Base-by-base conservation (phyloP, 768 basidiomycete genomes). In the Kwoniella dejecticola region DNA sequence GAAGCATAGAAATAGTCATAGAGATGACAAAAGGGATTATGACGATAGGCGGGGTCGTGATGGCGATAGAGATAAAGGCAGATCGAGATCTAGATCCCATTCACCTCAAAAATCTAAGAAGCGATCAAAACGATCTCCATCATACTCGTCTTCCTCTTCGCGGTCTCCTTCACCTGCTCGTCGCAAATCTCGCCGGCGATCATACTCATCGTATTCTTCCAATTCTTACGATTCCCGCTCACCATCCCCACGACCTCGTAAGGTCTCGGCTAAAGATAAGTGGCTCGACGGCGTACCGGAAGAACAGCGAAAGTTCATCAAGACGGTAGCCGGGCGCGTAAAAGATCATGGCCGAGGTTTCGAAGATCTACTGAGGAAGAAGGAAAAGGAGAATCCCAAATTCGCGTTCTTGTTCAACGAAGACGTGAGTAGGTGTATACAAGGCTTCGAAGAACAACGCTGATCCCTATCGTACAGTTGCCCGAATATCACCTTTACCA, bases 251-350 rank as follows among this genome's bases (percentile, higher is more conserved):
- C 64, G 64, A 3, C 72, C 63, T n/a, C 66, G 69, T 50, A 61
- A 67, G 24, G 42, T 44, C 31, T 53, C 36, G 23, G 60, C 57
- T 27, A 58, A 44, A 47, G 72, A 71, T 21, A 68, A 71, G 50
- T 63, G 72, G 64, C 36, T 69, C 13, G 49, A 55, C 24, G 63
- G 60, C 19, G 55, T 77, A 8, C 86, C 84, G 2, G 85, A 87
- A 24, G 88, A 91, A 15, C 89, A 89, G 4, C 89, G 92, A 57
- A 85, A 84, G 12, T 95, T 97, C 69, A 88, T 99, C 61, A 84
- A 86, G 46, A 89, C 89, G 13, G 91, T 96, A 4, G 91, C 92
- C 19, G 84, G 84, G 2, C 89, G 91, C 77, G 87, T 96, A 11
- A 87, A 86, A 70, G 87, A 89, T 0, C 89, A 92, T 74, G 93